Conservation (phyloP, 2,329 filamentous ascomycete genomes). For the Dactylonectria macrodidyma region DNA sequence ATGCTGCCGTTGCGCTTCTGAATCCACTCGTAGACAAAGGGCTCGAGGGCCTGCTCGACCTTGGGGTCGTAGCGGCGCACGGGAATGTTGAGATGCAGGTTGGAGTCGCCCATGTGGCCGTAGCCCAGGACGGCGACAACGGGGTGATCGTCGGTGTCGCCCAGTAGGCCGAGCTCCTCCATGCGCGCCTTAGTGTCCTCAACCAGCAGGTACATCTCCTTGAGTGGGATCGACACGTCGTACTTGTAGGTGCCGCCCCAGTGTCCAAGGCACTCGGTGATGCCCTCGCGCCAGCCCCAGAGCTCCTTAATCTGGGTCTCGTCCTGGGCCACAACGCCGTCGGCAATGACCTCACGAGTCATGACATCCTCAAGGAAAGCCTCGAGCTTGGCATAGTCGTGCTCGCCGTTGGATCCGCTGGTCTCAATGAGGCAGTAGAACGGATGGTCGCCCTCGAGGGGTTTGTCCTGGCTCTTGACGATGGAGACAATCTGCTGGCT, state of each 20-base stretch:
- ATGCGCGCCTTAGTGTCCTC: conserved; percentile 86
- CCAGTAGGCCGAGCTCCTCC: conserved; percentile 80
- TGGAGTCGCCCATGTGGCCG: conserved; percentile 98
- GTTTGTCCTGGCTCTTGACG: conserved; percentile 83
- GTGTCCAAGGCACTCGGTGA: conserved; percentile 90
- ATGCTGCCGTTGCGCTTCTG: conserved; percentile 90
- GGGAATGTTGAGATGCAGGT: conserved; percentile 93
- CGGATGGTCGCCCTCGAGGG: conserved; percentile 86
- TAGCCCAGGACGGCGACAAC: conserved; percentile 95
- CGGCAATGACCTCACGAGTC: conserved; percentile 86
- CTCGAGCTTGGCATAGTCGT: conserved; percentile 93
- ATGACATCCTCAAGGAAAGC: conserved; percentile 93
- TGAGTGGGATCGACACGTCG: conserved; percentile 93
- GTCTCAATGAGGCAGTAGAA: conserved; percentile 99
- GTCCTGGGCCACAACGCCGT: conserved; percentile 93
- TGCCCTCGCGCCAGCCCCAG: conserved; percentile 95
- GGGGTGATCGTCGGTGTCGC: conserved; percentile 81
- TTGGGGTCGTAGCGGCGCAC: conserved; percentile 87
- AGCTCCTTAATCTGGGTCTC: conserved; percentile 89
- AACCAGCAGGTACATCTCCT: conserved; percentile 89
- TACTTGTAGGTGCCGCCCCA: conserved; percentile 99
- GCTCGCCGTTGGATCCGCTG: conserved; percentile 92
- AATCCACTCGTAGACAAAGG: conserved; percentile 99
- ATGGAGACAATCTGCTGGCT: conserved; percentile 84
- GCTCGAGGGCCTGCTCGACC: conserved; percentile 90